These are phyloP conservation scores for Beverwykella pulmonaria DNA, from an alignment of 495 filamentous ascomycete species.

Conservation along the genomic window DNA sequence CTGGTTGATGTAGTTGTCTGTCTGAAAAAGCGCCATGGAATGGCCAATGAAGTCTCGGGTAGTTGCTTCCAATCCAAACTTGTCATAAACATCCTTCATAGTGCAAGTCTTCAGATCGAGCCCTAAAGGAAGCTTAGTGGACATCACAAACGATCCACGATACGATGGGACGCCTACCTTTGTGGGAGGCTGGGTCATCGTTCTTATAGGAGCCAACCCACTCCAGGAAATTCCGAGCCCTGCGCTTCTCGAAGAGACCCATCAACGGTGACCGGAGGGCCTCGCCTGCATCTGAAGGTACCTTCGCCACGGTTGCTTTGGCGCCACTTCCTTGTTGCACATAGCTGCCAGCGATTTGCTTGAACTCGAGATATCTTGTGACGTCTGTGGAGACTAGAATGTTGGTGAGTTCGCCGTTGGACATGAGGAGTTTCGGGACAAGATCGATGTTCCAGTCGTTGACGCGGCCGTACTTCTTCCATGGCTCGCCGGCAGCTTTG, in stretches of 20 bases:
- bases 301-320: constrained; percentile 91
- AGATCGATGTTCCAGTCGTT: constrained; percentile 99
- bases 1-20: constrained; percentile 79
- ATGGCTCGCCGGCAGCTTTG: constrained; percentile 86
- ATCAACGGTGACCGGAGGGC: constrained; percentile 91
- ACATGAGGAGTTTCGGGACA: constrained; percentile 97
- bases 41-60: constrained; percentile 97
- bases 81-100: constrained; percentile 97
- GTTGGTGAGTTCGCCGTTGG: constrained; percentile 96
- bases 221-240: constrained; percentile 95
- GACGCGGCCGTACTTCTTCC: constrained; percentile 92
- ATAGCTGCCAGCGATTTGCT: constrained; percentile 96
- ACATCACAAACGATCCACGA: neutral
- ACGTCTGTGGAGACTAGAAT: constrained; percentile 96
- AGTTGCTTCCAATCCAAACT: constrained; percentile 87
- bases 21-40: constrained; percentile 93
- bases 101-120: constrained; percentile 76
- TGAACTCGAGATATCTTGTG: constrained; percentile 96
- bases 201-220: constrained; percentile 91
- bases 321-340: constrained; percentile 83
- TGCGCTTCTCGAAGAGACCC: constrained; percentile 95
- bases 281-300: constrained; percentile 90
- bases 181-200: constrained; percentile 82
- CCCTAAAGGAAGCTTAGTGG: constrained; percentile 55
- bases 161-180: constrained; percentile 60